Conservation (phyloP, 164 flowering plant species). For the Houttuynia cordata region DNA sequence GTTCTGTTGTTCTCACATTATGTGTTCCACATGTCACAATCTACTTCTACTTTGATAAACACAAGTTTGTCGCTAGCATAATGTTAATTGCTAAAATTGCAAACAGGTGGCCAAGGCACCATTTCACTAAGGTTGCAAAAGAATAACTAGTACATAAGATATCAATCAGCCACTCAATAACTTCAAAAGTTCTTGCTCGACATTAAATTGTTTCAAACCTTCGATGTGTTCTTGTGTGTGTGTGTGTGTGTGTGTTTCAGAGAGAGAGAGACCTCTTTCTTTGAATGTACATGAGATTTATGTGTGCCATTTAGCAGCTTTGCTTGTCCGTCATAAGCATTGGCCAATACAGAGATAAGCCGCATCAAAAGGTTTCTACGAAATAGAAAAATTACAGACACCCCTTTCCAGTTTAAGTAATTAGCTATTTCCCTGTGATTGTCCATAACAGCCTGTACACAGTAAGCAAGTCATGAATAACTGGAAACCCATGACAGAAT, state of each 20-base stretch:
- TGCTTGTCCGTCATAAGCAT: constrained; percentile 61
- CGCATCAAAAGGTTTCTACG: constrained; percentile 59
- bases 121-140: neutral
- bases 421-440: constrained; percentile 50
- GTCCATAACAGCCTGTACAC: constrained; percentile 44
- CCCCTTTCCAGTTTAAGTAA: constrained; percentile 61
- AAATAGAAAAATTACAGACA: constrained; percentile 62
- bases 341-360: constrained; percentile 64
- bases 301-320: constrained; percentile 74
- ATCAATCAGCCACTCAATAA: no score
- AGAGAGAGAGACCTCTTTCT: constrained; percentile 50
- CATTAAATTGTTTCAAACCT: no score
- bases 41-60: no score
- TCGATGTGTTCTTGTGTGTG: no score
- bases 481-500: neutral
- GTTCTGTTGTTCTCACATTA: no score
- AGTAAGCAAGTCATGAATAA: neutral
- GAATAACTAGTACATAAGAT: neutral
- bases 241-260: neutral
- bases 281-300: constrained; percentile 76
- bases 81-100: neutral
- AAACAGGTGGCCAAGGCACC: neutral
- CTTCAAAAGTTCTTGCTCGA: no score
- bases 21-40: no score
- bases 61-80: neutral